Evolutionary conservation across 768 basidiomycete genomes (phyloP).

Genomic region (Galerina sulciceps): DNA sequence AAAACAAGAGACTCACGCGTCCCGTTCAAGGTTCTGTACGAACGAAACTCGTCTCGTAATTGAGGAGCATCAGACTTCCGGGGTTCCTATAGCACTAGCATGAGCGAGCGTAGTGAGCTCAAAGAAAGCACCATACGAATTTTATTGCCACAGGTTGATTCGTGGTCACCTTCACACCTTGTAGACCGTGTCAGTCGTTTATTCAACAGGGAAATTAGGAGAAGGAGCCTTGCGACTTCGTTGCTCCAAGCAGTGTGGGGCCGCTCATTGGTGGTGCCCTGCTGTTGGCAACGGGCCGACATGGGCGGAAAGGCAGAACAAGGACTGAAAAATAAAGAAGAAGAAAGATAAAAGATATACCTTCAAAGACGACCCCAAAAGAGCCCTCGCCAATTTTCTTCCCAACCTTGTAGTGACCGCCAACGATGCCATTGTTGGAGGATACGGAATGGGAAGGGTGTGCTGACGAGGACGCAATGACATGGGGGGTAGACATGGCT

Average conservation of each 20-base stretch:
- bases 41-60: slow-evolving; percentile 95
- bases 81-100: slow-evolving; percentile 64
- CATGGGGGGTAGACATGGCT: slow-evolving; percentile 80
- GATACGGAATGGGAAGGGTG: slow-evolving; percentile 69
- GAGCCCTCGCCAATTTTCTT: slow-evolving; percentile 99
- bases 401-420: slow-evolving; percentile 85
- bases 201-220: background rate
- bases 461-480: slow-evolving; percentile 78
- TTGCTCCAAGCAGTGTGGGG: background rate
- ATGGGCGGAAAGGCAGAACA: background rate
- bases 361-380: slow-evolving; percentile 98
- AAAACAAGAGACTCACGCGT: slow-evolving; percentile 62
- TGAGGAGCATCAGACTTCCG: slow-evolving; percentile 98
- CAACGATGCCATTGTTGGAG: slow-evolving; percentile 76
- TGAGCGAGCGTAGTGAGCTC: slow-evolving; percentile 4
- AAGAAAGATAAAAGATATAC: slow-evolving; percentile 45
- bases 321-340: background rate
- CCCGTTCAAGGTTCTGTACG: slow-evolving; percentile 92
- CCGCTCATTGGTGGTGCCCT: background rate
- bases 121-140: slow-evolving; percentile 66
- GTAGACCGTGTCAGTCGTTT: background rate
- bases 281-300: slow-evolving; percentile 5
- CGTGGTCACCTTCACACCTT: slow-evolving; percentile 45
- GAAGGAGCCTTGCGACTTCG: background rate
- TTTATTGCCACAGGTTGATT: slow-evolving; percentile 94